phyloP scores from a whole-genome alignment of 2,329 filamentous ascomycete genomes.

The Fusarium globosum region DNA sequence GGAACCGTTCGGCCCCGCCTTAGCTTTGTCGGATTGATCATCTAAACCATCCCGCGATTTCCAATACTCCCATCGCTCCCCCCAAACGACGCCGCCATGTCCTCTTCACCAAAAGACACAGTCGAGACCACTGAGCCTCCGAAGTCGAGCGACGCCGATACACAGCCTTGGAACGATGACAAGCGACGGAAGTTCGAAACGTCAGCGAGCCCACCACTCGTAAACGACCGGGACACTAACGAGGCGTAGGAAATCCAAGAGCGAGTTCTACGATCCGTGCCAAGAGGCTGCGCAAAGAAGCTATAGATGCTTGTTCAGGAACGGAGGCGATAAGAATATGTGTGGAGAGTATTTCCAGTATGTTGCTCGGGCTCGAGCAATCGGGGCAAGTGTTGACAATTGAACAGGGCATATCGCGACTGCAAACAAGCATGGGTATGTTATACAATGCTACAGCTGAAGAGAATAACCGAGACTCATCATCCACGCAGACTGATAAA shows the following conservation, averaged over 20 bases:
- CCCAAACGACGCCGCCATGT: constrained; percentile 32
- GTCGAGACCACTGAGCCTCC: constrained; percentile 20
- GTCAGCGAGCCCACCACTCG: constrained; percentile 54
- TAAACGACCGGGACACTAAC: background rate
- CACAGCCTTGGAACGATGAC: constrained; percentile 66
- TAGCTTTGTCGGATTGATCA: background rate
- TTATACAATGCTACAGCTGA: background rate
- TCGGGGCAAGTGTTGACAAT: constrained; percentile 28
- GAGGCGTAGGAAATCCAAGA: constrained; percentile 78
- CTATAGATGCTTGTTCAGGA: constrained; percentile 88
- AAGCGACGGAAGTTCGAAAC: constrained; percentile 72
- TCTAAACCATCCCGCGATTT: background rate
- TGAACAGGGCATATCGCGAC: constrained; percentile 83
- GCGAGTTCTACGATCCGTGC: constrained; percentile 94
- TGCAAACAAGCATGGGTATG: constrained; percentile 94
- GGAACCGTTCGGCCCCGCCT: constrained; percentile 12
- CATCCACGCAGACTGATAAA: constrained; percentile 44
- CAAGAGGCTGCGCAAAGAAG: constrained; percentile 90
- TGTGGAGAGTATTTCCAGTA: constrained; percentile 97
- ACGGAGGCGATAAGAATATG: constrained; percentile 87
- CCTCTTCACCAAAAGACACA: constrained; percentile 34
- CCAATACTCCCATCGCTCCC: background rate
- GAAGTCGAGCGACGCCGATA: constrained; percentile 20
- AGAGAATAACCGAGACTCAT: background rate
- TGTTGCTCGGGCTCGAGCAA: constrained; percentile 46